Conservation (phyloP, 2,329 filamentous ascomycete genomes). For the Microdochium bolleyi region DNA sequence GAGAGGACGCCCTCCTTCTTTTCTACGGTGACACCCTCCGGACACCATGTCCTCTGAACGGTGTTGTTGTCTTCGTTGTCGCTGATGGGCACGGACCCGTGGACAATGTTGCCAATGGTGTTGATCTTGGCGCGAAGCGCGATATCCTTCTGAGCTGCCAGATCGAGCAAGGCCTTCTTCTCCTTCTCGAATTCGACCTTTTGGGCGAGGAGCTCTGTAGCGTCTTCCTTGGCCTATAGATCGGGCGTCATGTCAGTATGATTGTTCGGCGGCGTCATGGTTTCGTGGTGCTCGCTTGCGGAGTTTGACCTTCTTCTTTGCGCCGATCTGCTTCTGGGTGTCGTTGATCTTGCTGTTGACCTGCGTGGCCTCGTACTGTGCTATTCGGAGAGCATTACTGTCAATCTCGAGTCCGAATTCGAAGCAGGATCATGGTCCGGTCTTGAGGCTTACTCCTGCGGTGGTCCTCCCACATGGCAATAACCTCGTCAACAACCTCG, state of each 20-base stretch:
- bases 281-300: background rate
- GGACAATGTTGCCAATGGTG: slow-evolving; percentile 84
- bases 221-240: slow-evolving; percentile 72
- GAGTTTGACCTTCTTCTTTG: slow-evolving; percentile 71
- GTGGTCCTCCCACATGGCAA: slow-evolving; percentile 79
- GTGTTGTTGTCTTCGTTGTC: slow-evolving; percentile 65
- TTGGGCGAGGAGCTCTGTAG: slow-evolving; percentile 67
- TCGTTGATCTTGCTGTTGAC: slow-evolving; percentile 80
- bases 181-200: slow-evolving; percentile 73
- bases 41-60: slow-evolving; percentile 70
- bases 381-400: slow-evolving; percentile 22
- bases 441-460: slow-evolving; percentile 50
- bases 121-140: slow-evolving; percentile 71
- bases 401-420: slow-evolving; percentile 2
- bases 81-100: slow-evolving; percentile 50
- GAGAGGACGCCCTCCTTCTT: slow-evolving; percentile 68
- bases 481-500: slow-evolving; percentile 84
- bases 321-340: slow-evolving; percentile 81
- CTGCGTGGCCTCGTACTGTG: slow-evolving; percentile 72
- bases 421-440: background rate
- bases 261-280: background rate
- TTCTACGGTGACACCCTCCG: slow-evolving; percentile 64
- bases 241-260: background rate
- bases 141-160: slow-evolving; percentile 67
- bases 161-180: slow-evolving; percentile 71